These are phyloP conservation scores for Gracilaria caudata DNA, from an alignment of 23 red algal species.

Conservation along the genomic window DNA sequence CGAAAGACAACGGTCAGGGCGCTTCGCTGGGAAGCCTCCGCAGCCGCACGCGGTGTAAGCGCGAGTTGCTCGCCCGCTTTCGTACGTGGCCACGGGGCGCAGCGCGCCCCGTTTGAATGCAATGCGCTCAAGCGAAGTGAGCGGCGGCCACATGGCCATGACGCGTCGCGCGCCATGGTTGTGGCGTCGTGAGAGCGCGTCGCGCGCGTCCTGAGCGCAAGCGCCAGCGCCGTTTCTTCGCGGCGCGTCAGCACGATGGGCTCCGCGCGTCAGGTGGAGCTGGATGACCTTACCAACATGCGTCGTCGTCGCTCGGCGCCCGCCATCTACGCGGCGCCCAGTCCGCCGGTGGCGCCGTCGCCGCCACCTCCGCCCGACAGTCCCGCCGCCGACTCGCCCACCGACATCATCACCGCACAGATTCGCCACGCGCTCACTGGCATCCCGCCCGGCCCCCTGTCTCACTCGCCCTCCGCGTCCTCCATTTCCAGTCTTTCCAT, in stretches of 20 bases:
- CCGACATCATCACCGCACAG: constrained; percentile 36
- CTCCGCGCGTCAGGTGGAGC: constrained; percentile 30
- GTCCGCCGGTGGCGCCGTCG: not conserved
- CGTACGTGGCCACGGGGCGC: constrained; percentile 60
- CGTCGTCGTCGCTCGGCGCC: constrained; percentile 18
- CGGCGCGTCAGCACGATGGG: not conserved
- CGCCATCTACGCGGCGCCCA: not conserved
- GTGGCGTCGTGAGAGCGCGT: constrained; percentile 28
- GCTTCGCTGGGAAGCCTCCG: too few relatives aligned
- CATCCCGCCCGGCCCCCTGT: constrained; percentile 4
- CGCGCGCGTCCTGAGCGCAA: not conserved
- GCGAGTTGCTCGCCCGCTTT: constrained; percentile 45
- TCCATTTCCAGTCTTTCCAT: constrained; percentile 17
- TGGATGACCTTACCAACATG: constrained; percentile 17
- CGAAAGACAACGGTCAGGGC: constrained; percentile 87
- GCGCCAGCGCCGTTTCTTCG: too few relatives aligned
- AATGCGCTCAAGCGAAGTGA: too few relatives aligned
- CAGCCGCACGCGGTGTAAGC: constrained; percentile 61
- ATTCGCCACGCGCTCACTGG: constrained; percentile 40
- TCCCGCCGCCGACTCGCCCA: not conserved
- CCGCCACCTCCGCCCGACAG: not conserved
- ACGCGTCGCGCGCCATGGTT: too few relatives aligned
- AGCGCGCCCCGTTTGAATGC: too few relatives aligned
- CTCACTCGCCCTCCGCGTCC: not conserved
- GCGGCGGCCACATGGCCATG: too few relatives aligned